Conservation (phyloP, 2,329 filamentous ascomycete species). For the Penicillium sp. region DNA sequence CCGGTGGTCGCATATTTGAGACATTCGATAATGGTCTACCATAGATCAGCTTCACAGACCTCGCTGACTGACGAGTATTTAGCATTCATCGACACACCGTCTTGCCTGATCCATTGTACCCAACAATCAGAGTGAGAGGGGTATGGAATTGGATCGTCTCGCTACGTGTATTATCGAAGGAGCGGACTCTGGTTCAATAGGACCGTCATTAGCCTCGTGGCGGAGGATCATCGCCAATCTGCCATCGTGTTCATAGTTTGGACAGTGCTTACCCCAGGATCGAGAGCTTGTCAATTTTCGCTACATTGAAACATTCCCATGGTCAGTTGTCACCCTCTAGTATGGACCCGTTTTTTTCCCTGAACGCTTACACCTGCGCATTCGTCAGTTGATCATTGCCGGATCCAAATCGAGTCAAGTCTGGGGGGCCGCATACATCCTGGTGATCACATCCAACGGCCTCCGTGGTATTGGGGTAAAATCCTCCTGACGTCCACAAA, state of each 20-base stretch:
- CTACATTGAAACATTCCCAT: constrained; percentile 37
- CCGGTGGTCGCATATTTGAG: constrained; percentile 97
- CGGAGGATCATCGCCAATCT: not conserved
- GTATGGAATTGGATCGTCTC: constrained; percentile 84
- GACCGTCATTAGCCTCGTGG: constrained; percentile 2
- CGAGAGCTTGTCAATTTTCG: constrained; percentile 82
- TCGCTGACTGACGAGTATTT: not conserved
- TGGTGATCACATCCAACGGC: not conserved
- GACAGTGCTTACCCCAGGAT: constrained; percentile 59
- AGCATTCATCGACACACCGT: constrained; percentile 48
- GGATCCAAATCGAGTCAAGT: too few species aligned
- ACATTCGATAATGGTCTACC: constrained; percentile 87
- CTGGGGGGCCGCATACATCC: constrained; percentile 10
- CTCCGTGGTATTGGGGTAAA: too few species aligned
- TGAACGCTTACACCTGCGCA: constrained; percentile 28
- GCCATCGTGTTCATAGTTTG: not conserved
- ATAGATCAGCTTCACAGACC: constrained; percentile 7
- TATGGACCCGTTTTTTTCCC: not conserved
- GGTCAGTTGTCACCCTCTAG: not conserved
- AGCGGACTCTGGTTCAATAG: constrained; percentile 56
- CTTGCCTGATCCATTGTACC: constrained; percentile 95
- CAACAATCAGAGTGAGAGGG: constrained; percentile 91
- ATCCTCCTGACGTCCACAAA: too few species aligned
- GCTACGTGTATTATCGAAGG: constrained; percentile 68
- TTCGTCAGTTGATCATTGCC: too few species aligned